phyloP scores from a whole-genome alignment of 164 flowering plant genomes.

The Vitis vinifera region DNA sequence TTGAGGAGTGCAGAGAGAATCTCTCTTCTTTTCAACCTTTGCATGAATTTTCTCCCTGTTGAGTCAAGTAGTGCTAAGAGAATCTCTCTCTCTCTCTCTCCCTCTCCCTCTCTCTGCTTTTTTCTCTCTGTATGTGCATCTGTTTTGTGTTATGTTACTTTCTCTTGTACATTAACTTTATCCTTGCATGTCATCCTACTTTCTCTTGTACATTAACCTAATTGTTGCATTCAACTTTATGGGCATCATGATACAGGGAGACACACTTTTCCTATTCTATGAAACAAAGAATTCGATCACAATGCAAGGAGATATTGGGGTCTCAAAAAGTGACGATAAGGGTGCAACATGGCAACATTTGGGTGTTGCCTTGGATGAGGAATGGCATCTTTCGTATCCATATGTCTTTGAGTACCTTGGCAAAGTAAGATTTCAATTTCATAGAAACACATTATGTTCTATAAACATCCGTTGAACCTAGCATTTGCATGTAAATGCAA shows the following conservation, averaged over 20 bases:
- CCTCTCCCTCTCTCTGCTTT: no score
- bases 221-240: neutral
- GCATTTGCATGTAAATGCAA: no score
- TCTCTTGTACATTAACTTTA: neutral
- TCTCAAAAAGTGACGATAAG: constrained; percentile 74
- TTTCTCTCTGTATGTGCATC: no score
- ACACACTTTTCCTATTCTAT: constrained; percentile 68
- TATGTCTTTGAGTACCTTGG: constrained; percentile 69
- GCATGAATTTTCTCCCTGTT: no score
- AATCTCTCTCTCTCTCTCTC: no score
- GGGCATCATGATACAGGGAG: constrained; percentile 48
- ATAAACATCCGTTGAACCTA: no score
- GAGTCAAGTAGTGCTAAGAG: no score
- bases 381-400: constrained; percentile 97
- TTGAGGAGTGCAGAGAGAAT: no score
- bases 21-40: no score
- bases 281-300: constrained; percentile 88
- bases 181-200: neutral
- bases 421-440: constrained; percentile 46
- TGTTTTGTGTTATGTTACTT: neutral
- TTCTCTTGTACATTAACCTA: neutral
- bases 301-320: constrained; percentile 94
- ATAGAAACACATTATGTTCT: no score
- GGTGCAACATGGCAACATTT: constrained; percentile 92
- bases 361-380: constrained; percentile 89